Evolutionary conservation across 257 asterid genomes (phyloP), one percentile per base, ranked within the genome.

Genomic region (Nicotiana otophora): DNA sequence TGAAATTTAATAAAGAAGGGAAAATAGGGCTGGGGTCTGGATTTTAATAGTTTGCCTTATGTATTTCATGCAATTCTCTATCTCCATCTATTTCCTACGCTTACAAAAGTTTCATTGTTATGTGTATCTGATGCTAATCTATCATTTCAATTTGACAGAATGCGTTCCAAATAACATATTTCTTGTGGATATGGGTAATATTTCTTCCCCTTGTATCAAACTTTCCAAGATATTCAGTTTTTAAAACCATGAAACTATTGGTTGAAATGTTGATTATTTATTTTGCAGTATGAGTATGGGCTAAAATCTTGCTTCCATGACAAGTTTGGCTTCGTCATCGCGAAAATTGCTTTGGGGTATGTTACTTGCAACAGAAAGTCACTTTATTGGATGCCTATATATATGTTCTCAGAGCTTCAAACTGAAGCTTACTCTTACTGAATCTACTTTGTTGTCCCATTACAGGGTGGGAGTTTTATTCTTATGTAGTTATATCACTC

Each of bases 401-500:
- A 55, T 53, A 53, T 64, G n/a, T 28, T 64, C 30, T 28, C 42
- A 14, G 7, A 64, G 9, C 20, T 12, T 11, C 39, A 64, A 14
- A 17, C 5, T 5, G 36, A 26, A 26, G 36, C 34, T 28, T 51
- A 15, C 28, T 75, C 63, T 17, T 51, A 51, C 80, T 74, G 60
- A 74, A 74, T 74, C 46, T 74, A 17, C 33, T 51, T 26, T 16
- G 20, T 34, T 74, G 61, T 51, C 63, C 15, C 84, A 11, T 88
- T 83, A 19, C 92, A 92, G 98, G 90, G 87, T 94, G 26, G 89
- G 84, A 58, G 94, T 90, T 69, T 86, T 94, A 76, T 87, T 88
- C 88, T 74, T 95, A 51, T 94, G 98, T 93, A 95, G 98, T 88
- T 95, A 95, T 84, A 95, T 89, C 80, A 95, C 98, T 3, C 98